Conservation (phyloP, 2,329 filamentous ascomycete genomes). For the Penicillium polonicum region DNA sequence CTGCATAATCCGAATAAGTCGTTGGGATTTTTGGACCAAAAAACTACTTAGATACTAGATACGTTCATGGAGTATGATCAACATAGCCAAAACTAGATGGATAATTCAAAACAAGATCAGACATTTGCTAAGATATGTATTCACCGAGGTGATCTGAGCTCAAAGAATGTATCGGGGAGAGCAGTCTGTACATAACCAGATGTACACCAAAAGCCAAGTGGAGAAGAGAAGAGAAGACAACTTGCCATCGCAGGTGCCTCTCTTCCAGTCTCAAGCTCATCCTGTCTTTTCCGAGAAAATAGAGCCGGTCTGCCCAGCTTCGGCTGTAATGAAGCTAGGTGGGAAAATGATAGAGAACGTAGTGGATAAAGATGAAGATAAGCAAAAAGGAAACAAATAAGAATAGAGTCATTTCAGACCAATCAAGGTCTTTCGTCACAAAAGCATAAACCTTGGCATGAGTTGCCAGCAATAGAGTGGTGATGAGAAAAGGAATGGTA, state of each 20-base stretch:
- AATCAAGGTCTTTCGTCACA: constrained; percentile 24
- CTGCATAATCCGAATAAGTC: background rate
- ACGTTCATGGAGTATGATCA: constrained; percentile 1
- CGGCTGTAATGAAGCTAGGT: background rate
- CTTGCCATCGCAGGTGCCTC: background rate
- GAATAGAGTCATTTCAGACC: constrained; percentile 25
- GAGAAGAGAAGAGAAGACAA: constrained; percentile 6
- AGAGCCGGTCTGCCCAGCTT: constrained; percentile 6
- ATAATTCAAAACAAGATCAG: constrained; percentile 1
- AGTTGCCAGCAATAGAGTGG: constrained; percentile 10
- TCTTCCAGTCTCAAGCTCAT: constrained; percentile 4
- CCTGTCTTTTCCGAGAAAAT: constrained; percentile 1
- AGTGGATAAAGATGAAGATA: constrained; percentile 1
- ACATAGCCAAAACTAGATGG: constrained; percentile 6
- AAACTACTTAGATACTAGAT: background rate
- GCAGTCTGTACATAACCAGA: constrained; percentile 26
- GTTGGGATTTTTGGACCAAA: background rate
- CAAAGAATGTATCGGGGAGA: constrained; percentile 5
- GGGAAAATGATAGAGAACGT: constrained; percentile 2
- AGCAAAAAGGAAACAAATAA: constrained; percentile 4
- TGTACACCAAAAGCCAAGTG: constrained; percentile 21
- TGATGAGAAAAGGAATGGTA: constrained; percentile 13
- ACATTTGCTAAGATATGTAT: constrained; percentile 17
- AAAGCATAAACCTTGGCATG: constrained; percentile 10
- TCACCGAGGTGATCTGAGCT: constrained; percentile 11